phyloP scores from a whole-genome alignment of 306 rosid species.

The Cucurbita moschata region DNA sequence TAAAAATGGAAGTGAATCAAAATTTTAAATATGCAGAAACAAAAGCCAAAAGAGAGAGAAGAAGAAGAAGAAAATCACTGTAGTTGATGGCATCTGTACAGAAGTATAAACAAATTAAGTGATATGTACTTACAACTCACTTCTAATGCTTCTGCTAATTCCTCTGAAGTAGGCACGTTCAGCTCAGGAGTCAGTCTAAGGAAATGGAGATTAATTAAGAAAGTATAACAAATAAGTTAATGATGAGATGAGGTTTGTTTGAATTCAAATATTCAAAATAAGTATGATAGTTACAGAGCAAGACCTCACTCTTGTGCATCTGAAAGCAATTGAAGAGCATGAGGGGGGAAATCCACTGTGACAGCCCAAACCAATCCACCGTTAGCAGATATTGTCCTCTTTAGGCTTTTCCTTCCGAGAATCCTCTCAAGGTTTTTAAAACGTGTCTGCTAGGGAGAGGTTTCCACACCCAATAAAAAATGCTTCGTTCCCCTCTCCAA shows the following conservation, averaged over 20 bases:
- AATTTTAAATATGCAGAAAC: neutral
- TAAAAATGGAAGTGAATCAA: neutral
- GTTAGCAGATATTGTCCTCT: too few species aligned
- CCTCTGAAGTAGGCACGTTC: neutral
- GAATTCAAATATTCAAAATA: neutral
- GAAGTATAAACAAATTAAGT: slow-evolving; percentile 1
- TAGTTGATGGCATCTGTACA: neutral
- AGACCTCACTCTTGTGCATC: neutral
- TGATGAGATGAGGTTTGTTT: slow-evolving; percentile 1
- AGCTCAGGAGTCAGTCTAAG: neutral
- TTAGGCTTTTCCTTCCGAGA: too few species aligned
- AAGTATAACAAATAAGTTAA: neutral
- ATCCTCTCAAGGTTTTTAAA: too few species aligned
- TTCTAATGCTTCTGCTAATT: neutral
- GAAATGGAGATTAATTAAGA: neutral
- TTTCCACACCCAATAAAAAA: too few species aligned
- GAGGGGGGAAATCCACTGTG: neutral
- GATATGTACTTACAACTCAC: slow-evolving; percentile 2
- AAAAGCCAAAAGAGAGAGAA: neutral
- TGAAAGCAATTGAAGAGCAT: neutral
- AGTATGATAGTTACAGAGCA: neutral
- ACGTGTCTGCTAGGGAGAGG: too few species aligned
- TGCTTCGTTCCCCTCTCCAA: too few species aligned
- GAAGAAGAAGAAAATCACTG: neutral
- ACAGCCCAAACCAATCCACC: too few species aligned